Evolutionary conservation across 768 basidiomycete genomes (phyloP).

Genomic region (Trametes gibbosa): DNA sequence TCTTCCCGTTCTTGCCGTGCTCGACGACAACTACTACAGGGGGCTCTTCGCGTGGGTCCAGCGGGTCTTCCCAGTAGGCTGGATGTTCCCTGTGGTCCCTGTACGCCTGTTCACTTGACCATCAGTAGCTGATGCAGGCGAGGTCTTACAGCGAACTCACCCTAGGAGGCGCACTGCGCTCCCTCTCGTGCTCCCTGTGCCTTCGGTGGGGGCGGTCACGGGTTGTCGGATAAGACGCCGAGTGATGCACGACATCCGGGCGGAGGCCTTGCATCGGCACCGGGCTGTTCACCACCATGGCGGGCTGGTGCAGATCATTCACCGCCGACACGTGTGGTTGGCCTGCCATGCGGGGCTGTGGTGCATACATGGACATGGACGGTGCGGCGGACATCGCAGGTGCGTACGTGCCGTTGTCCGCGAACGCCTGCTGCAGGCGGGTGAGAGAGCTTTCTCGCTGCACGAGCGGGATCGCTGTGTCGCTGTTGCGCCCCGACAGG

Average conservation of each 20-base stretch:
- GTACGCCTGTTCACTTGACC: not conserved
- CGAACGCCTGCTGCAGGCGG: slow-evolving; percentile 28
- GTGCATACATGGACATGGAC: slow-evolving; percentile 18
- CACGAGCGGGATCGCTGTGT: slow-evolving; percentile 25
- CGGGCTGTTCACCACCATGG: slow-evolving; percentile 20
- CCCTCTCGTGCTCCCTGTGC: slow-evolving; percentile 12
- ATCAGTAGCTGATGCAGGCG: not conserved
- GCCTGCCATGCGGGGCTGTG: slow-evolving; percentile 8
- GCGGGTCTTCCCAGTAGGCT: slow-evolving; percentile 14
- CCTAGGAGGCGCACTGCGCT: slow-evolving; percentile 10
- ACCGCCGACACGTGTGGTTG: slow-evolving; percentile 12
- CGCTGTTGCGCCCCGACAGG: slow-evolving; percentile 7
- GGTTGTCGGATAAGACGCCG: slow-evolving; percentile 6
- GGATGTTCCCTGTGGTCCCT: slow-evolving; percentile 11
- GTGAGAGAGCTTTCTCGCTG: slow-evolving; percentile 29
- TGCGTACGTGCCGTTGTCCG: slow-evolving; percentile 22
- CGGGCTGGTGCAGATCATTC: slow-evolving; percentile 20
- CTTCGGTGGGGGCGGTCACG: slow-evolving; percentile 2
- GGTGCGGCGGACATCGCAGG: slow-evolving; percentile 20
- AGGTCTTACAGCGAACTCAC: not conserved
- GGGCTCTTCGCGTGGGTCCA: slow-evolving; percentile 25
- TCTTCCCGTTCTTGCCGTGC: slow-evolving; percentile 28
- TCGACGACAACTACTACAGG: slow-evolving; percentile 31
- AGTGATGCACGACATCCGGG: slow-evolving; percentile 21
- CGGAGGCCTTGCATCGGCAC: slow-evolving; percentile 16